A percentile compares a stretch with the other conserved stretches of the same genome.
Conservation (phyloP, 1,284 basidiomycete species). For the Leccinum solheimii region DNA sequence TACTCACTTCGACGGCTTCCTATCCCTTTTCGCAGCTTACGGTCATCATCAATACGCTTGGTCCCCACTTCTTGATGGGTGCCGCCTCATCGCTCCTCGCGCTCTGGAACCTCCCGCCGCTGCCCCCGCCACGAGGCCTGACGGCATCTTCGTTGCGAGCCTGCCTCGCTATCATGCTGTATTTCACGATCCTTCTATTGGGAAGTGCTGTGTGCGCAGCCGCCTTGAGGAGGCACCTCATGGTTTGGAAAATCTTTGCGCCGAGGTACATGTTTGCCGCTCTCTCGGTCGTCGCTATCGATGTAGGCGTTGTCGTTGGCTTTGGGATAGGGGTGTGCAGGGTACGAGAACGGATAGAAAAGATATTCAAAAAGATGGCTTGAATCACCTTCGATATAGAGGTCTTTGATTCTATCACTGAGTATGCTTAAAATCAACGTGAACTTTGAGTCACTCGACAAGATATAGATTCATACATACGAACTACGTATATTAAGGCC, state of each 20-base stretch:
- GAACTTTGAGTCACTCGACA: too few relatives aligned
- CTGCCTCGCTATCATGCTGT: constrained; percentile 59
- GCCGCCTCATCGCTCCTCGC: constrained; percentile 73
- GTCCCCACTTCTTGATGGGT: constrained; percentile 66
- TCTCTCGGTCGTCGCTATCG: constrained; percentile 51
- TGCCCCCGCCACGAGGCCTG: constrained; percentile 21
- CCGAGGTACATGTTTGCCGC: constrained; percentile 88
- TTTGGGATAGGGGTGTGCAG: constrained; percentile 37
- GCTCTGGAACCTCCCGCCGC: constrained; percentile 85
- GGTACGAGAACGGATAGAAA: constrained; percentile 25
- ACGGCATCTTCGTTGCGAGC: constrained; percentile 47
- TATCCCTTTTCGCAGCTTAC: constrained; percentile 80
- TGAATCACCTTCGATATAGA: constrained; percentile 3
- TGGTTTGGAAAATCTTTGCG: constrained; percentile 99
- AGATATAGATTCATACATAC: neutral
- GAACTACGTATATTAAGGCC: neutral
- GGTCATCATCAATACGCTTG: constrained; percentile 82
- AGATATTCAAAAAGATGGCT: constrained; percentile 21
- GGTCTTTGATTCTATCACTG: neutral
- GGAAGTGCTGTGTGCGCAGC: constrained; percentile 76
- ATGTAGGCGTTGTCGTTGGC: constrained; percentile 56
- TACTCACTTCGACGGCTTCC: constrained; percentile 64
- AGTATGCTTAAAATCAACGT: too few relatives aligned
- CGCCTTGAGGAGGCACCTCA: constrained; percentile 84
- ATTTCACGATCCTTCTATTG: constrained; percentile 68